These are phyloP conservation scores for Hexamita inflata DNA, from an alignment of 208 protist genomes.

Conservation along the genomic window DNA sequence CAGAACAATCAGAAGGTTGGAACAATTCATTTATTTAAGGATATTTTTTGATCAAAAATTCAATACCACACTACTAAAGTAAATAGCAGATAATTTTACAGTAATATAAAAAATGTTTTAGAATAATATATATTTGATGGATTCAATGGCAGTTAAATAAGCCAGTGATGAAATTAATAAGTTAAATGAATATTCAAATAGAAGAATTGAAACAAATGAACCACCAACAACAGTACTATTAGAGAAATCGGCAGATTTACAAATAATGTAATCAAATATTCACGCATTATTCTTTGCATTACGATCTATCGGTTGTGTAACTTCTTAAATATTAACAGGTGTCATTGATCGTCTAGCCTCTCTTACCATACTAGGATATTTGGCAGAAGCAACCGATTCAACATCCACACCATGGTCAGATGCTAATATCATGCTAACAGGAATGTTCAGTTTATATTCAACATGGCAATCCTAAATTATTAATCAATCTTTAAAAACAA, in stretches of 20 bases:
- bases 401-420: background rate
- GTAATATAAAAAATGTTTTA: no score
- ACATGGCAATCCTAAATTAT: background rate
- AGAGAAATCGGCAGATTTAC: background rate
- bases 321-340: background rate
- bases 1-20: no score
- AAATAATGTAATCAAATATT: background rate
- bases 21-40: no score
- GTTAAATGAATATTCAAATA: background rate
- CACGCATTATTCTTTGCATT: background rate
- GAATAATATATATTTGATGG: background rate
- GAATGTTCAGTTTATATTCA: background rate
- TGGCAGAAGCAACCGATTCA: background rate
- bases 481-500: background rate
- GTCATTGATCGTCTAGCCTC: background rate
- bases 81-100: no score
- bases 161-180: background rate
- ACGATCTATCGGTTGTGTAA: background rate
- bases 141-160: background rate
- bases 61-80: no score
- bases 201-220: background rate
- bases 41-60: no score
- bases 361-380: background rate
- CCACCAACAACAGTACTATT: background rate
- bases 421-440: background rate